Conservation (phyloP, 2,329 filamentous ascomycete genomes). For the Cercospora sp. region DNA sequence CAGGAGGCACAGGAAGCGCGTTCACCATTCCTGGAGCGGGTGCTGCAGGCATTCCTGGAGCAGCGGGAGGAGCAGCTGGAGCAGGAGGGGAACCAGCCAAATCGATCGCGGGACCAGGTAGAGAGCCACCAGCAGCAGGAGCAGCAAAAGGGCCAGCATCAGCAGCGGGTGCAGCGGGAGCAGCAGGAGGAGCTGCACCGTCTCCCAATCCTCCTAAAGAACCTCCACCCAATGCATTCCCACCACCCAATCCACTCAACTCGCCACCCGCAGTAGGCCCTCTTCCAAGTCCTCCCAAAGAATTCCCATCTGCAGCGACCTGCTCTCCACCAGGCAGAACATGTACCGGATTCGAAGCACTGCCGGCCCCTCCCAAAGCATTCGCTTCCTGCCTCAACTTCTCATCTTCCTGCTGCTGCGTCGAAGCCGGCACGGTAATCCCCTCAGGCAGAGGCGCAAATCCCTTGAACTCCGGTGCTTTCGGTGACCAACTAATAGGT, state of each 20-base stretch:
- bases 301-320: not conserved
- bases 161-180: not conserved
- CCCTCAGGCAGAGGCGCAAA: constrained; percentile 12
- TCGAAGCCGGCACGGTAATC: not conserved
- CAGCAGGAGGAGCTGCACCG: not conserved
- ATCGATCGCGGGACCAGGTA: not conserved
- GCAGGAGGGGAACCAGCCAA: not conserved
- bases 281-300: not conserved
- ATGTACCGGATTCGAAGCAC: constrained; percentile 3
- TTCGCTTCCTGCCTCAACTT: not conserved
- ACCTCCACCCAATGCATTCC: not conserved
- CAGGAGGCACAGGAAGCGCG: not conserved
- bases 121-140: not conserved
- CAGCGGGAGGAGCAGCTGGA: not conserved
- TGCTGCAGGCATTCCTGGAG: not conserved
- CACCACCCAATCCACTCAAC: not conserved
- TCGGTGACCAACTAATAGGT: constrained; percentile 1
- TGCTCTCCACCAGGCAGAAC: constrained; percentile 6
- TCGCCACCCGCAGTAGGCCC: not conserved
- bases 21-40: not conserved
- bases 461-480: constrained; percentile 4
- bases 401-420: not conserved
- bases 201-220: not conserved
- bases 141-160: not conserved
- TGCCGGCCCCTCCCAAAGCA: not conserved